Base-by-base conservation (phyloP, 2,329 filamentous ascomycete genomes). In the Harringtonia aguacate region DNA sequence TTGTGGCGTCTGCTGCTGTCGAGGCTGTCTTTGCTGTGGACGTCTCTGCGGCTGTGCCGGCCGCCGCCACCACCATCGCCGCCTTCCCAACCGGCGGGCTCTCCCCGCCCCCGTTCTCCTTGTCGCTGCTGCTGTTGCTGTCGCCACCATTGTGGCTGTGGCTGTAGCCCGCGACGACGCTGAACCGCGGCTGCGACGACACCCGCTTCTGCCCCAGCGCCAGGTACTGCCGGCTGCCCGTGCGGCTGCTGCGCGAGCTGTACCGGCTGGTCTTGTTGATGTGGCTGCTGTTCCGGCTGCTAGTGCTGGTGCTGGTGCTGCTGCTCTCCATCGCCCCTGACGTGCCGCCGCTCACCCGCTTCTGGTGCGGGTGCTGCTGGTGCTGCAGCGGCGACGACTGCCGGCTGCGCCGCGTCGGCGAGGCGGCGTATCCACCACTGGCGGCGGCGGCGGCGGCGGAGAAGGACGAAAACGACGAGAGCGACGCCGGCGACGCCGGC, bases 171-270 rank as follows among this genome's bases (percentile, higher is more conserved):
- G 4, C 10, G 28, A 27, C 7, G 7, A 27, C 24, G 24, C 24
- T 27, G n/a, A n/a, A n/a, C n/a, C n/a, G n/a, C n/a, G n/a, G n/a
- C 37, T 44, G 18, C 18, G 40, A 46, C 24, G 31, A n/a, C n/a
- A n/a, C 24, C 33, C 30, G 43, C 34, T 41, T 41, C 40, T 31
- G 28, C 10, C 50, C 50, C 8, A 52, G 43, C 9, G 50, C 34
- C 31, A 50, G 40, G 43, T 52, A 52, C 45, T 50, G 45, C 12
- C 45, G 46, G 40, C 46, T 52, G 39, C 50, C 46, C 22, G 17
- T 12, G 7, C 30, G 38, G n/a, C 27, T 43, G 34, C 18, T n/a
- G 27, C 27, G 14, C 10, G 24, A 29, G 29, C 8, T 30, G 24
- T 27, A 10, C 24, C 24, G 24, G 24, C 24, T 27, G 24, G 24